These are phyloP conservation scores for Lathyrus sativus DNA, from an alignment of 306 rosid genomes.

Conservation along the genomic window DNA sequence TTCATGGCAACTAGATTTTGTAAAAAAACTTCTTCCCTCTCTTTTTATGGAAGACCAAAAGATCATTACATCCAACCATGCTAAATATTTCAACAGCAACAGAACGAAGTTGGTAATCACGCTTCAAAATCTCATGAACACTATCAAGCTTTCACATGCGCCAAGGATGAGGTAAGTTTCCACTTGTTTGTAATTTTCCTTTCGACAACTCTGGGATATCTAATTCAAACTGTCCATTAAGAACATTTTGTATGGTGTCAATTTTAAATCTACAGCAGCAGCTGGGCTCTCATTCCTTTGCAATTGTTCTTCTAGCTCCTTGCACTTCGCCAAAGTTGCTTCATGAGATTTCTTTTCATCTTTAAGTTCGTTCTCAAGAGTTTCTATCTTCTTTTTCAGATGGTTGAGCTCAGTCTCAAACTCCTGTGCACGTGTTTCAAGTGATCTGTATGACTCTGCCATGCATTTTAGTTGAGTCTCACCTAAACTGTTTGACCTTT, in stretches of 20 bases:
- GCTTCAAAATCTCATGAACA: conserved; percentile 97
- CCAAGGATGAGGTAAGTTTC: conserved; percentile 93
- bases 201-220: conserved; percentile 55
- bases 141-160: conserved; percentile 97
- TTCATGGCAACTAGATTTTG: conserved; percentile 85
- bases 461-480: too few relatives aligned
- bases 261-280: conserved; percentile 75
- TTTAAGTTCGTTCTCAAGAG: too few relatives aligned
- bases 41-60: conserved; percentile 98
- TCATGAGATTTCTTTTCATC: too few relatives aligned
- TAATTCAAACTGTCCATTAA: conserved; percentile 72
- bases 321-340: too few relatives aligned
- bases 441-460: too few relatives aligned
- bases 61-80: conserved; percentile 99
- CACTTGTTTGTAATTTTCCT: conserved; percentile 61
- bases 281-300: too few relatives aligned
- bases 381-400: too few relatives aligned
- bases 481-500: too few relatives aligned
- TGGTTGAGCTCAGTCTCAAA: too few relatives aligned
- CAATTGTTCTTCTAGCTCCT: too few relatives aligned
- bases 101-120: conserved; percentile 99
- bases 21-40: conserved; percentile 97
- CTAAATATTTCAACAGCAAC: conserved; percentile 99
- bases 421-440: too few relatives aligned
- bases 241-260: conserved; percentile 78